A percentile compares a stretch with the other conserved stretches of the same genome.
Conservation (phyloP, 257 asterid species). For the Marsdenia floribunda region DNA sequence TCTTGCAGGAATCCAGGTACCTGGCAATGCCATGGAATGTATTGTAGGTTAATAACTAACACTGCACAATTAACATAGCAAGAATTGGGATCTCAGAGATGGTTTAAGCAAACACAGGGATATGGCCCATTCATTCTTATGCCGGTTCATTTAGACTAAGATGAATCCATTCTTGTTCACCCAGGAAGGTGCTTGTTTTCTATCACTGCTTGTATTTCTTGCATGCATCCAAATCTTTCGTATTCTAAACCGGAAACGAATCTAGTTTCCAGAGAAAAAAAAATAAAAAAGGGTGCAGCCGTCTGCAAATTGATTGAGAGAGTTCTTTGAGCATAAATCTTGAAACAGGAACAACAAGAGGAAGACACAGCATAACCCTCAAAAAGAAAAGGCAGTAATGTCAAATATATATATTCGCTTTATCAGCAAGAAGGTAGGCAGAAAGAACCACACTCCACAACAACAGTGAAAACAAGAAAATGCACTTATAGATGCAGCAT, state of each 20-base stretch:
- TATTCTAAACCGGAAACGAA: neutral
- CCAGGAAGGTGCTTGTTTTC: neutral
- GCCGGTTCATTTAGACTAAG: neutral
- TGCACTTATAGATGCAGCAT: neutral
- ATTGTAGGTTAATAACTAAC: neutral
- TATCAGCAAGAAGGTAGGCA: neutral
- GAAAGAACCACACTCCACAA: neutral
- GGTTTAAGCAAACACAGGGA: neutral
- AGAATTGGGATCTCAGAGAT: neutral
- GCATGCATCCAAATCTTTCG: neutral
- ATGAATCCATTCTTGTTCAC: neutral
- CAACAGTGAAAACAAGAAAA: neutral
- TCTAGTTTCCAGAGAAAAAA: neutral
- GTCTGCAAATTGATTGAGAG: neutral
- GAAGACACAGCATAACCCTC: neutral
- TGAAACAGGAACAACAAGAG: neutral
- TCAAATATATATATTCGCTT: neutral
- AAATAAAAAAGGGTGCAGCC: neutral
- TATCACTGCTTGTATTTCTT: neutral
- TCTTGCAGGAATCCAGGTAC: conserved; percentile 28
- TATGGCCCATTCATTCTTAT: neutral
- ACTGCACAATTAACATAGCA: neutral
- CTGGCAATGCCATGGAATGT: conserved; percentile 5
- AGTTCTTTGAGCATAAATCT: neutral
- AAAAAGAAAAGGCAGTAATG: neutral